Evolutionary conservation across 2,329 filamentous ascomycete genomes (phyloP).

Genomic region (Penicillium psychrosexuale): DNA sequence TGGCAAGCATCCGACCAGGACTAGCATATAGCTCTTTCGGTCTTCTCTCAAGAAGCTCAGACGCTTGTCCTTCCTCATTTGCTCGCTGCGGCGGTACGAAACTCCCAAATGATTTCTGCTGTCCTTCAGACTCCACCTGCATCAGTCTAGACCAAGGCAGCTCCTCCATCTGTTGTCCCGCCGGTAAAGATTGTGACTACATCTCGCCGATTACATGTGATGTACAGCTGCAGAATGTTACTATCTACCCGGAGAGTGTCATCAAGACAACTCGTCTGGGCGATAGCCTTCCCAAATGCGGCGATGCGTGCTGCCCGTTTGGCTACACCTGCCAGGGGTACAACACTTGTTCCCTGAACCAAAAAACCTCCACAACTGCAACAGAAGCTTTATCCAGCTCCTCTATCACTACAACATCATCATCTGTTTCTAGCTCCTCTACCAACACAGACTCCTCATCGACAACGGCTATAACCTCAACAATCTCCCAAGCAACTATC

Average conservation of each 20-base stretch:
- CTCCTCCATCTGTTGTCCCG: constrained; percentile 48
- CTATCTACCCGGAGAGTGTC: constrained; percentile 33
- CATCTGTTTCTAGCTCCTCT: constrained; percentile 7
- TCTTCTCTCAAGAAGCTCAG: constrained; percentile 24
- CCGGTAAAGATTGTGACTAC: constrained; percentile 39
- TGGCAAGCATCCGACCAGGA: constrained; percentile 23
- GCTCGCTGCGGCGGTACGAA: constrained; percentile 36
- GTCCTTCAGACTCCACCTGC: constrained; percentile 40
- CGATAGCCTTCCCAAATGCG: constrained; percentile 43
- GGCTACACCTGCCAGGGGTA: constrained; percentile 44
- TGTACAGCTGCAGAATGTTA: constrained; percentile 42
- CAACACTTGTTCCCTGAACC: constrained; percentile 30
- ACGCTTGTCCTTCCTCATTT: constrained; percentile 34
- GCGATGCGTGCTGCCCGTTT: constrained; percentile 45
- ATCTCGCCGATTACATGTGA: constrained; percentile 47
- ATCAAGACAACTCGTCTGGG: constrained; percentile 45
- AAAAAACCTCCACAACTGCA: constrained; percentile 21
- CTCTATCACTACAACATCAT: constrained; percentile 6
- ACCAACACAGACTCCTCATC: constrained; percentile 13
- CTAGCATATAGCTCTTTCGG: constrained; percentile 15
- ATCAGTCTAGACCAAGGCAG: constrained; percentile 42
- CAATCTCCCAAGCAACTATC: constrained; percentile 19
- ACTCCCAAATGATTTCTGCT: constrained; percentile 46
- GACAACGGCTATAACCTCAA: constrained; percentile 14
- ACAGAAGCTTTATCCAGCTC: constrained; percentile 8